Evolutionary conservation across 208 protist genomes (phyloP), one percentile per base, ranked within the genome.

Genomic region (Lotmaria passim): DNA sequence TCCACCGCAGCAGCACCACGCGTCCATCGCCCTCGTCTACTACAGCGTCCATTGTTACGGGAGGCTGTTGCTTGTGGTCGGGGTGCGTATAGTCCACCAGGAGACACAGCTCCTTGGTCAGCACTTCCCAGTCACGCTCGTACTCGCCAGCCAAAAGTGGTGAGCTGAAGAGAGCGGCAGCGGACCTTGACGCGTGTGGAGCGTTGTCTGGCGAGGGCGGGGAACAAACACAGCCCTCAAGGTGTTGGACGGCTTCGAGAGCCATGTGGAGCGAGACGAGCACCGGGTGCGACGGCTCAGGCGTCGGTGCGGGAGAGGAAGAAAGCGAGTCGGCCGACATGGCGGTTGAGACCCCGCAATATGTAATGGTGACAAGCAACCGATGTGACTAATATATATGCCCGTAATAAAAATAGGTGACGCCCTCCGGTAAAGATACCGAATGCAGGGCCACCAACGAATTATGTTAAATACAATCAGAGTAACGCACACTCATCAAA

Each of bases 221-320:
- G 17, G 38, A 19, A 30, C 2, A 21, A 33, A 64, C 30, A 30
- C 58, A 64, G 6, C 24, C 21, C 59, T 73, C 30, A 10, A 74
- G 30, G 21, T 71, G 72, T 11, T 70, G 58, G 7, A 78, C 44
- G 1, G 53, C 43, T 23, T 47, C 39, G 12, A 80, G 55, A 3
- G 50, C 31, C 3, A 0, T n/a, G 38, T 63, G 72, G 41, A 82
- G n/a, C 3, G 46, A 26, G 0, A 53, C 43, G 3, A 84, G 65
- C 10, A 66, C 72, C 10, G n/a, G 56, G 31, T 52, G 55, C 26
- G 50, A 17, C 15, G 56, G 38, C 30, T 51, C 47, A n/a, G 44
- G 39, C 15, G 62, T 8, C 44, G 41, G 17, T 17, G 26, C 17
- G 8, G 36, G 43, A 17, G 51, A 51, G 19, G 1, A 17, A 39